phyloP scores from a whole-genome alignment of 129 eudicot species.

The Arctium lappa region DNA sequence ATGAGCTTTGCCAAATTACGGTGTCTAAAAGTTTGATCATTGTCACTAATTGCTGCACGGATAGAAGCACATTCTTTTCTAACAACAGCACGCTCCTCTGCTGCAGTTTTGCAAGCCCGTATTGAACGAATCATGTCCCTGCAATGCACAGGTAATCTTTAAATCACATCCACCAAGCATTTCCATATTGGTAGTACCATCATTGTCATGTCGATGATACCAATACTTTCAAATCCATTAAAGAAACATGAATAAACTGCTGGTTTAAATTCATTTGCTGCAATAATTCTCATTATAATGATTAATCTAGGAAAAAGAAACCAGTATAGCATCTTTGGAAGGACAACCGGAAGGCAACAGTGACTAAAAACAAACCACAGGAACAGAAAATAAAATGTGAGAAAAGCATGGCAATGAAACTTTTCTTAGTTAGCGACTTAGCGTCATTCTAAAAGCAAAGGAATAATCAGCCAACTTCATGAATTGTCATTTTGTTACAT shows the following conservation, averaged over 20 bases:
- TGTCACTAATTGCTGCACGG: constrained; percentile 93
- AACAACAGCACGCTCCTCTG: constrained; percentile 98
- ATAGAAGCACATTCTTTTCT: constrained; percentile 99
- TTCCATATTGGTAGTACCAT: too few species aligned
- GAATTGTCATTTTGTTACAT: too few species aligned
- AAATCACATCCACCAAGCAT: constrained; percentile 6
- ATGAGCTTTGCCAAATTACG: constrained; percentile 99
- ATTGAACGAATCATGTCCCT: constrained; percentile 99
- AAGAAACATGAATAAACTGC: too few species aligned
- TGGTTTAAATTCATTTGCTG: not conserved
- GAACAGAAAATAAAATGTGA: too few species aligned
- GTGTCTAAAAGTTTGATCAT: constrained; percentile 84
- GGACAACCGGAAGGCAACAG: not conserved
- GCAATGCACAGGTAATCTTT: constrained; percentile 22
- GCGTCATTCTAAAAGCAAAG: too few species aligned
- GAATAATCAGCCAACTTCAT: too few species aligned
- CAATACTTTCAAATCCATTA: too few species aligned
- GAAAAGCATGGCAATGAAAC: too few species aligned
- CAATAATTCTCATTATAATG: too few species aligned
- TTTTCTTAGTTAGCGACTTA: too few species aligned
- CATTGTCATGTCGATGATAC: too few species aligned
- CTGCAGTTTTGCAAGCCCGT: constrained; percentile 99
- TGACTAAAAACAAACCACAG: not conserved
- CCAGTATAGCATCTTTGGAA: not conserved
- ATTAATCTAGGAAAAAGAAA: not conserved